Percentiles rank a stretch among this genome's conserved stretches.
phyloP scores from a whole-genome alignment of 2,329 filamentous ascomycete species.

The Aureobasidium sp. region DNA sequence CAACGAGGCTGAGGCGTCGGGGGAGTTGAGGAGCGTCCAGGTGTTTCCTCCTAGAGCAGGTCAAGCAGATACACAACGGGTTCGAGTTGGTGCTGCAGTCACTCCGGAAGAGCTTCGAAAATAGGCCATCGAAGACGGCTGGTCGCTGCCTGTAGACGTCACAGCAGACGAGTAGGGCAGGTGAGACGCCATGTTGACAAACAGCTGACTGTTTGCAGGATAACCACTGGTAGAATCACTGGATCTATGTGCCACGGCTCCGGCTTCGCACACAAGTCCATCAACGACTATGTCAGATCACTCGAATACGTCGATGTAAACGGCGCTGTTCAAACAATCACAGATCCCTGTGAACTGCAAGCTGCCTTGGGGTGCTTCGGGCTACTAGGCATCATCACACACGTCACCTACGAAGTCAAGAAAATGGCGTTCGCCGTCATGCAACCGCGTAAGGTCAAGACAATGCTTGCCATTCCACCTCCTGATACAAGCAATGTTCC shows the following conservation, averaged over 20 bases:
- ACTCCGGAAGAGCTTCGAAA: constrained; percentile 43
- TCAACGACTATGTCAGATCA: constrained; percentile 41
- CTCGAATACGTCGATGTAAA: constrained; percentile 45
- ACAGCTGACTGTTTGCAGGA: constrained; percentile 18
- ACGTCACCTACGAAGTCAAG: constrained; percentile 44
- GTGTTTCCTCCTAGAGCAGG: constrained; percentile 1
- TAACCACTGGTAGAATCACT: constrained; percentile 31
- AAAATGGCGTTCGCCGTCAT: constrained; percentile 43
- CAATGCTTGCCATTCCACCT: constrained; percentile 40
- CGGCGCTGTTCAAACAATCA: constrained; percentile 35
- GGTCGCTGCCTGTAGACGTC: constrained; percentile 40
- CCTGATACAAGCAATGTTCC: constrained; percentile 22
- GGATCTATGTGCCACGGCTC: constrained; percentile 38
- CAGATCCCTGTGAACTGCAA: constrained; percentile 33
- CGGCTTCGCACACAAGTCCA: constrained; percentile 37
- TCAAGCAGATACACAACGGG: constrained; percentile 22
- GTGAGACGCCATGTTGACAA: neutral
- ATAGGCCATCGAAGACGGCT: constrained; percentile 39
- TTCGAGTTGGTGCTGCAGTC: constrained; percentile 38
- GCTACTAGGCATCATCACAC: constrained; percentile 45
- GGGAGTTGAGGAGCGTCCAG: constrained; percentile 8
- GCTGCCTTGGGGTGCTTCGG: constrained; percentile 42
- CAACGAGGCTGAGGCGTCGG: neutral
- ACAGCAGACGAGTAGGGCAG: constrained; percentile 38
- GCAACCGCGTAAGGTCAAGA: constrained; percentile 36